Evolutionary conservation across 306 rosid genomes (phyloP).

Genomic region (Lathyrus sativus): DNA sequence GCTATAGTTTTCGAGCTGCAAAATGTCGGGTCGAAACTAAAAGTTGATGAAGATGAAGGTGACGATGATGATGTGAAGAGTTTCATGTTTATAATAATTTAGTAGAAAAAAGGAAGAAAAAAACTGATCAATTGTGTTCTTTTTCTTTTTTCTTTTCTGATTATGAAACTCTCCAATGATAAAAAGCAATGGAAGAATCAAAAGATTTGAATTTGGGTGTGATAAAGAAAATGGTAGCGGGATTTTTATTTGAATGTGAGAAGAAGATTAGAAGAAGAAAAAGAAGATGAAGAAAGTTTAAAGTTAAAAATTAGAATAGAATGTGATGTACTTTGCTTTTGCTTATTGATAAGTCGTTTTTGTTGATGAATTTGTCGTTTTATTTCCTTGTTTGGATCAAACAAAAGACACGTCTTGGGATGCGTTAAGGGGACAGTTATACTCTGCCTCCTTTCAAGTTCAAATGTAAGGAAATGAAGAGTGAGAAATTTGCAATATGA

Average conservation of each 20-base stretch:
- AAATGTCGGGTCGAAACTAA: conserved; percentile 45
- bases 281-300: conserved; percentile 5
- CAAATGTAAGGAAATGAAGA: conserved; percentile 29
- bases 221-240: conserved; percentile 62
- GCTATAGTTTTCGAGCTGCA: conserved; percentile 56
- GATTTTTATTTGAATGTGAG: conserved; percentile 75
- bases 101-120: conserved; percentile 23
- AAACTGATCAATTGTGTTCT: conserved; percentile 23
- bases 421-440: conserved; percentile 30
- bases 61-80: conserved; percentile 47
- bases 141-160: conserved; percentile 23
- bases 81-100: conserved; percentile 50
- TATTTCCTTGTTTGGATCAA: conserved; percentile 31
- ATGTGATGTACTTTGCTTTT: conserved; percentile 15
- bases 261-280: conserved; percentile 18
- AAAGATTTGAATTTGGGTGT: conserved; percentile 50
- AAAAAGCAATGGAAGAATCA: conserved; percentile 27
- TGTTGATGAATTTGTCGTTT: conserved; percentile 41
- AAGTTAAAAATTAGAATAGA: neutral
- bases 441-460: conserved; percentile 26
- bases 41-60: conserved; percentile 45
- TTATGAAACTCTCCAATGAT: conserved; percentile 38
- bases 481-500: neutral
- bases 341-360: conserved; percentile 51
- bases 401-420: conserved; percentile 42